Evolutionary conservation across 2,329 filamentous ascomycete genomes (phyloP), one percentile per base, ranked within the genome.

Genomic region (Chrysosphaeria jannelii): DNA sequence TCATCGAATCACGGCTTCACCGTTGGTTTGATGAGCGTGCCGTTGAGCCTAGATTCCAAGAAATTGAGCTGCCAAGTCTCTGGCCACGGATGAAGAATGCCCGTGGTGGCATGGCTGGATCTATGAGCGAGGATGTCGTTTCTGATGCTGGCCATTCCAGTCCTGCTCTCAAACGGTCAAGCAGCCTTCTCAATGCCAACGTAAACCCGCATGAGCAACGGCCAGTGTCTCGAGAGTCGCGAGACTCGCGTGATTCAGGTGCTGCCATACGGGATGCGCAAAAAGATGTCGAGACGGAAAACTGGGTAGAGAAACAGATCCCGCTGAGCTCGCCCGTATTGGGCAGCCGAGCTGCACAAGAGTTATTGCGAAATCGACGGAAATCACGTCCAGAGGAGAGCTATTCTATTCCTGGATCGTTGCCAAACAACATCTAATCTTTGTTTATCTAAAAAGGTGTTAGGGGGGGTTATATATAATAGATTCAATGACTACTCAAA

Each of bases 61-160:
- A 85, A 38, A 81, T 85, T 31, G 69, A 71, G 1, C 50, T 88
- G 6, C 75, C 75, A 0, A 76, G 63, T 33, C 39, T 85, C 28
- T 88, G 75, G 75, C 75, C 75, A 2, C 50, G 72, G 22, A 81
- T 79, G 48, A 69, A 64, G 47, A 88, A 78, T 34, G 78, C 74
- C 0, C 50, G 74, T 13, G 72, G 70, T 4, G 68, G 67, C 1
- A 20, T 24, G 3, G 22, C 22, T 7, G 24, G 23, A 10, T 19
- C 29, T 11, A 24, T 25, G 10, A 27, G 27, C 19, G 27, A 28
- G 14, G 29, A 30, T 12, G 23, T 20, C 5, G 20, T 17, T 10
- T 14, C 10, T 15, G 21, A 12, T 4, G 22, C 14, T 8, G 13
- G 13, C 12, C 16, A n/a, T n/a, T n/a, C 14, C 4, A 11, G 14